Base-by-base conservation (phyloP, 352 stramenopile species). In the Phytophthora pinifolia region DNA sequence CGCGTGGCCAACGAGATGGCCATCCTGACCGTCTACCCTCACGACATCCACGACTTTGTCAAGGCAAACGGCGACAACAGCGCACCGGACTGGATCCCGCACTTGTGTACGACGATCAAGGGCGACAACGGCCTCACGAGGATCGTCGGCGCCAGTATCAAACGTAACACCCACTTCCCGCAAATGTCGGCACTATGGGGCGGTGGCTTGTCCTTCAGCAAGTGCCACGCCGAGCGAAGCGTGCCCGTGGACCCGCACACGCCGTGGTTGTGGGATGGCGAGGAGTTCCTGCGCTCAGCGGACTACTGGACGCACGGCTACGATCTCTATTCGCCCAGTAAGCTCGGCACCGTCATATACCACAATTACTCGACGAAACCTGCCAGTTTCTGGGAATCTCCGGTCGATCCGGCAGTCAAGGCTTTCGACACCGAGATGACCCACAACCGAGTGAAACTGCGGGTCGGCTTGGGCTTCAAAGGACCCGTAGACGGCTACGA, bases 71-170 rank as follows among this genome's bases (percentile, higher is more conserved):
- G 80, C 14, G 74, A 88, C 65, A 89, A 92, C 65, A 86, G 76
- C 31, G 49, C 57, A 15, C 75, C 75, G 2, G 65, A 73, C 15
- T 89, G 72, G 63, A 65, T 89, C 1, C 82, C 79, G 20, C 82
- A 92, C 45, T 55, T 89, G 25, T 89, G 82, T 54, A 88, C 79
- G 29, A 89, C 79, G 1, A 75, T 79, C 17, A 78, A 78, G 30
- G 79, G 79, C 9, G 59, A 66, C 35, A 83, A 84, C 46, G 73
- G 74, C 2, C 65, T 73, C 27, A 77, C 87, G 15, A 68, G 81
- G 31, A 88, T 85, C 46, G 70, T 81, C 33, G 79, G 81, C n/a
- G 81, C 81, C 34, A 89, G 75, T 41, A 92, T 88, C 58, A 92
- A 88, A 55, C 66, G 59, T 29, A 63, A 55, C 45, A 74, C 82